Evolutionary conservation across 768 basidiomycete species (phyloP), one percentile per base, ranked within the genome.

Genomic region (Kwoniella dendrophila): DNA sequence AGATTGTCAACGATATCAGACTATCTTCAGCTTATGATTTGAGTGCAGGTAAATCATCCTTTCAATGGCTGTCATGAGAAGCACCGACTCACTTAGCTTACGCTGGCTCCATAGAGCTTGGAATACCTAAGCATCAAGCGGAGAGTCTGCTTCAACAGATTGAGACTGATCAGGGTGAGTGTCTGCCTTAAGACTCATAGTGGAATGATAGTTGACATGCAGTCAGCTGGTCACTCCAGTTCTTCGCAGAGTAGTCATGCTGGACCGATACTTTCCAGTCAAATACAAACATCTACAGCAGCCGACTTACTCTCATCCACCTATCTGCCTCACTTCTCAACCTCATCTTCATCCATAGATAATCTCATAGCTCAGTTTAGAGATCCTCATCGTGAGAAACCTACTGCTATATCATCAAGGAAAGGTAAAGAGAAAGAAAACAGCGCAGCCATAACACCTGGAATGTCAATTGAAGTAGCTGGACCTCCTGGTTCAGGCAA

Each of bases 401-500:
- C 22, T n/a, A 30, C 33, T 27, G 20, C 18, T 20, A 11, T 29
- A 20, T 4, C 33, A 29, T 45, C 62, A 22, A 27, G 47, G 43
- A 64, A 51, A 30, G 56, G 57, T 4, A 69, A 55, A 32, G 41
- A 62, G 47, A 61, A 59, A 32, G 50, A 45, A 43, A 34, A 41
- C 45, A 36, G 56, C 20, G 71, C 66, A 5, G 59, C 66, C 10
- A 62, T 76, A 29, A 32, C 40, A 5, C 76, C 74, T 14, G 76
- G 78, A 4, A 72, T 71, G 69, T 55, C 66, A 1, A 32, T 77
- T 2, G 76, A 77, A 59, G 56, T 79, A 18, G 66, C 73, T n/a
- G 68, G 71, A 18, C 76, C 78, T 24, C 78, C 78, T 0, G 78
- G 78, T 5, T 60, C 64, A 18, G 78, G 78, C 2, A 79, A 79